Evolutionary conservation across 768 basidiomycete species (phyloP).

Genomic region (Auriscalpium orientale): DNA sequence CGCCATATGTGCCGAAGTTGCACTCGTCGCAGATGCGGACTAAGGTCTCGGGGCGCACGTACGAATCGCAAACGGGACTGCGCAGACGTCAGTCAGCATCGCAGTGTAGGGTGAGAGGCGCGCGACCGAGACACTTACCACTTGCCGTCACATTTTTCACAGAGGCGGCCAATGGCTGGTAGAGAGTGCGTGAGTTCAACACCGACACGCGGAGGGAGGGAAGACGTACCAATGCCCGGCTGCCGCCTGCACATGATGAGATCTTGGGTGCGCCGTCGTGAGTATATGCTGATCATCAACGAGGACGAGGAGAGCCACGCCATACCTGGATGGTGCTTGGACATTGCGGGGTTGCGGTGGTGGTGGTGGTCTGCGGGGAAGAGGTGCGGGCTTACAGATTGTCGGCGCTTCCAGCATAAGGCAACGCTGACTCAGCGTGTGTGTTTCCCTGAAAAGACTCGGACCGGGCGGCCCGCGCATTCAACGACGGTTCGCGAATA

Average conservation of each 20-base stretch:
- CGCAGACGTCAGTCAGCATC: background rate
- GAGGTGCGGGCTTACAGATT: background rate
- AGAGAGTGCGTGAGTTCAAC: constrained; percentile 5
- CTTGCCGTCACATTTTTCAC: constrained; percentile 99
- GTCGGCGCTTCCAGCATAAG: too few relatives aligned
- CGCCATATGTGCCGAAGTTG: constrained; percentile 97
- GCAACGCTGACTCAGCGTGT: too few relatives aligned
- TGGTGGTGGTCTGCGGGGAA: background rate
- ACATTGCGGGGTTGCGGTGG: constrained; percentile 16
- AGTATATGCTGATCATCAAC: background rate
- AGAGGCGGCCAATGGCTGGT: constrained; percentile 91
- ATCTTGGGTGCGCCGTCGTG: constrained; percentile 41
- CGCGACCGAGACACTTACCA: constrained; percentile 50
- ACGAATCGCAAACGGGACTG: constrained; percentile 98
- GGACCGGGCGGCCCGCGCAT: too few relatives aligned
- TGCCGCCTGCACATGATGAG: constrained; percentile 97
- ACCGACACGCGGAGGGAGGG: background rate
- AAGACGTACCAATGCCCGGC: constrained; percentile 81
- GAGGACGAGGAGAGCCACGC: background rate
- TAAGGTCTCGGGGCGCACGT: constrained; percentile 95
- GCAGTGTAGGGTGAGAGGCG: background rate
- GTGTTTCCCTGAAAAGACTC: too few relatives aligned
- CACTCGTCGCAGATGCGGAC: constrained; percentile 99
- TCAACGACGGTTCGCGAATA: too few relatives aligned
- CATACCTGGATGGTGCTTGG: constrained; percentile 29